A percentile compares a stretch with the other conserved stretches of the same genome.
Conservation (phyloP, 2,329 filamentous ascomycete species). For the Pseudocercospora macadamiae region DNA sequence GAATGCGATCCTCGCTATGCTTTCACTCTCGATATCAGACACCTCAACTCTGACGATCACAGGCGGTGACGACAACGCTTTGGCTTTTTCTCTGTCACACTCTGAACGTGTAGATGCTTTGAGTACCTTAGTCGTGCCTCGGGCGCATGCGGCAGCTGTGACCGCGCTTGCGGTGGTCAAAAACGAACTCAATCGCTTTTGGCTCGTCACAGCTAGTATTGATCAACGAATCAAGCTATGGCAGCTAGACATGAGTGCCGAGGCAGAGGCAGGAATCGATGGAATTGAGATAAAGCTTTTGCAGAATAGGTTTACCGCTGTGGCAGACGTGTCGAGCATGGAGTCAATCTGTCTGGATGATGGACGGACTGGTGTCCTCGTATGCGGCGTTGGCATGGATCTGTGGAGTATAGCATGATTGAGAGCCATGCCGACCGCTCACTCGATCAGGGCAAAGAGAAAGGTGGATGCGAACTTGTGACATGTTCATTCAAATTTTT, state of each 20-base stretch:
- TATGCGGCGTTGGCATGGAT: constrained; percentile 57
- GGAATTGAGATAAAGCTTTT: constrained; percentile 39
- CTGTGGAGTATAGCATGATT: constrained; percentile 36
- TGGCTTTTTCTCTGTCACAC: constrained; percentile 59
- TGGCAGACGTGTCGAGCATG: constrained; percentile 60
- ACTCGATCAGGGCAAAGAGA: too few relatives aligned
- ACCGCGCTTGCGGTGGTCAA: constrained; percentile 56
- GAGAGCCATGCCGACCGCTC: not conserved
- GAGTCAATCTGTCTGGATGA: constrained; percentile 39
- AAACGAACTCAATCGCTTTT: not conserved
- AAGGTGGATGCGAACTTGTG: too few relatives aligned
- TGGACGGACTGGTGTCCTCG: constrained; percentile 36
- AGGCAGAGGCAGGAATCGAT: constrained; percentile 24
- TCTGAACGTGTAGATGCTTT: constrained; percentile 4
- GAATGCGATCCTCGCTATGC: constrained; percentile 70
- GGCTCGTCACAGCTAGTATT: constrained; percentile 41
- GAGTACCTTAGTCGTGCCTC: constrained; percentile 49
- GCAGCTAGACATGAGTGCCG: constrained; percentile 39
- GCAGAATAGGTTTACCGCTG: constrained; percentile 47
- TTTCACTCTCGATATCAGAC: constrained; percentile 33
- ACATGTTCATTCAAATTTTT: constrained; percentile 3
- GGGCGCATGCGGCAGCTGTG: constrained; percentile 72
- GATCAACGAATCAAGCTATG: constrained; percentile 55
- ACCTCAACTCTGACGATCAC: constrained; percentile 63
- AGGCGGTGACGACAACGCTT: constrained; percentile 85